Conservation (phyloP, 345 rosid species). For the Eucalyptus sp. region DNA sequence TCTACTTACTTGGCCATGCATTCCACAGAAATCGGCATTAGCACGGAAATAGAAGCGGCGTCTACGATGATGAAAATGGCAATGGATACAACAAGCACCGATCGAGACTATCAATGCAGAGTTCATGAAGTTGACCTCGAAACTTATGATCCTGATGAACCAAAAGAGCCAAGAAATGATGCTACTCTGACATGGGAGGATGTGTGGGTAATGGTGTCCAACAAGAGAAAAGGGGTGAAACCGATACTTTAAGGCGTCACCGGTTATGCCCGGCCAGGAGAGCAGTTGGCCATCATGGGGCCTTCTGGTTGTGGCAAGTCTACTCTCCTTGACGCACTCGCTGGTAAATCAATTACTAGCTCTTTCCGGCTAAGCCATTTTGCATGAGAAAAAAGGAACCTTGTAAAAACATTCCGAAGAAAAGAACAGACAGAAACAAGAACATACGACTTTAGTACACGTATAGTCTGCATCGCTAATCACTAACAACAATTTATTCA, state of each 20-base stretch:
- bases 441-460: neutral
- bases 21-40: neutral
- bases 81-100: neutral
- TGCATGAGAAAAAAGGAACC: neutral
- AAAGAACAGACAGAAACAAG: neutral
- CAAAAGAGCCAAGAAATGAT: neutral
- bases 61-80: neutral
- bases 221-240: constrained; percentile 3
- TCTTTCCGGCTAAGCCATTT: neutral
- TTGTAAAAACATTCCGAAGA: neutral
- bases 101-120: neutral
- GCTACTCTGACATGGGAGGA: constrained; percentile 29
- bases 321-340: constrained; percentile 20
- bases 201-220: constrained; percentile 17
- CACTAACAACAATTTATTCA: neutral
- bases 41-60: neutral
- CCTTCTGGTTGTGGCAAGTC: constrained; percentile 55
- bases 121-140: neutral
- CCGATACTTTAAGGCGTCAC: constrained; percentile 22
- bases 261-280: constrained; percentile 38
- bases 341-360: constrained; percentile 9
- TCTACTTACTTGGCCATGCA: neutral
- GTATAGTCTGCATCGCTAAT: neutral
- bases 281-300: constrained; percentile 43
- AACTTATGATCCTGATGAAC: neutral